Conservation (phyloP, 495 filamentous ascomycete species). For the Aspergillus avenaceus region DNA sequence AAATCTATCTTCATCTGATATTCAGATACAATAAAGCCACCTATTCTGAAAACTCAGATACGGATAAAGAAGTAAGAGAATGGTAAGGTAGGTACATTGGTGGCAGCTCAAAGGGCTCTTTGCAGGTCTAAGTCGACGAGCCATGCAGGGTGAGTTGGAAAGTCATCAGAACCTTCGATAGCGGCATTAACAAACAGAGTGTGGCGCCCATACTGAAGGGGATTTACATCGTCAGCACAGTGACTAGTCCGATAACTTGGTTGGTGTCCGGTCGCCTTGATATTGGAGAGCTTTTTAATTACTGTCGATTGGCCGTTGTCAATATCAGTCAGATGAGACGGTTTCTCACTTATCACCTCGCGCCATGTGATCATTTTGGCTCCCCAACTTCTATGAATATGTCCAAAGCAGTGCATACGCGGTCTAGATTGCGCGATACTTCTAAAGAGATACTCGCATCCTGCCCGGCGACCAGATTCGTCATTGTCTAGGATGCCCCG, state of each 20-base stretch:
- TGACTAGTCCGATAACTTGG: conserved; percentile 24
- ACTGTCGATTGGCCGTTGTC: conserved; percentile 38
- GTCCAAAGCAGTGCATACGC: conserved; percentile 65
- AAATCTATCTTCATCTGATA: no score
- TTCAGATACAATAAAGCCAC: no score
- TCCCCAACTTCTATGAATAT: conserved; percentile 69
- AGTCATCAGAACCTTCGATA: conserved; percentile 34
- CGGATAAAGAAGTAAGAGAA: no score
- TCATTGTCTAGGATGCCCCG: conserved; percentile 49
- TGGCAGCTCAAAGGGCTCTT: conserved; percentile 4
- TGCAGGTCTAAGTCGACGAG: conserved; percentile 52
- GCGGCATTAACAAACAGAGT: conserved; percentile 69
- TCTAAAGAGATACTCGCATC: conserved; percentile 54
- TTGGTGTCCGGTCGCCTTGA: conserved; percentile 7
- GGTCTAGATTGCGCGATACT: conserved; percentile 52
- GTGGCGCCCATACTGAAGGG: conserved; percentile 34
- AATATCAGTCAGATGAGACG: conserved; percentile 44
- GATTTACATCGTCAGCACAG: conserved; percentile 26
- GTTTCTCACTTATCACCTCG: conserved; percentile 17
- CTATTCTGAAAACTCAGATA: no score
- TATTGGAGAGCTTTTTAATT: conserved; percentile 35
- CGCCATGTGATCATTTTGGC: conserved; percentile 56
- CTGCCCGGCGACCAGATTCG: conserved; percentile 31
- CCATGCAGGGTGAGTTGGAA: conserved; percentile 44
- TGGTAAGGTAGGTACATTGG: no score